Conservation (phyloP, 768 basidiomycete species). For the Lenzites betulinus region DNA sequence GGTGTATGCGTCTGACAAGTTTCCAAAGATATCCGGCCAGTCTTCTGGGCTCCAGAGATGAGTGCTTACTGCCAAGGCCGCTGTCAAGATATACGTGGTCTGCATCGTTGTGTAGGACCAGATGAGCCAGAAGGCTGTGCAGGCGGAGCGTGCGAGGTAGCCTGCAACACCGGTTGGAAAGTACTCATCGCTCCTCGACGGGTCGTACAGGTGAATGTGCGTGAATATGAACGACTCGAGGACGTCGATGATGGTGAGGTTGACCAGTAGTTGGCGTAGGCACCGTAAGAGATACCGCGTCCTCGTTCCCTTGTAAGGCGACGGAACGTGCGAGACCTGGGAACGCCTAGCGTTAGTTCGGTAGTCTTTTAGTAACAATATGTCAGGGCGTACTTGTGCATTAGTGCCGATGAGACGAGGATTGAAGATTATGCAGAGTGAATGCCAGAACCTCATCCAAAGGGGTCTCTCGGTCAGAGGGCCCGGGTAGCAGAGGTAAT, state of each 20-base stretch:
- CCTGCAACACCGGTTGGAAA: background rate
- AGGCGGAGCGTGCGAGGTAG: background rate
- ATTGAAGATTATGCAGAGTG: slow-evolving; percentile 6
- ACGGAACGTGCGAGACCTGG: background rate
- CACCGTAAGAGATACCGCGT: background rate
- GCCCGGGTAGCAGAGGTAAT: background rate
- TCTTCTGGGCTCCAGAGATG: slow-evolving; percentile 33
- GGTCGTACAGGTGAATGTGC: background rate
- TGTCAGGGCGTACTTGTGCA: slow-evolving; percentile 17
- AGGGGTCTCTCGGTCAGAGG: slow-evolving; percentile 1
- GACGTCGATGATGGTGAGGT: background rate
- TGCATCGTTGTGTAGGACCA: background rate
- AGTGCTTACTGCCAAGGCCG: slow-evolving; percentile 20
- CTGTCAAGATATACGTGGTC: background rate
- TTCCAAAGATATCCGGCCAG: slow-evolving; percentile 44
- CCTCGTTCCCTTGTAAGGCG: background rate
- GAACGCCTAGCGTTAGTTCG: background rate
- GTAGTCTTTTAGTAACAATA: background rate
- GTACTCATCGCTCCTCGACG: background rate
- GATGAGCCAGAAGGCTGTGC: background rate
- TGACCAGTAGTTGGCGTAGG: background rate
- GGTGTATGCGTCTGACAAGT: slow-evolving; percentile 37
- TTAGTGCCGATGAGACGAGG: slow-evolving; percentile 21
- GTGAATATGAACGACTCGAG: background rate
- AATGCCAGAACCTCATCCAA: background rate